Percentiles rank a stretch among this genome's conserved stretches.
Evolutionary conservation across 2,329 filamentous ascomycete species (phyloP).

Genomic region (Arachnomyces sp.): DNA sequence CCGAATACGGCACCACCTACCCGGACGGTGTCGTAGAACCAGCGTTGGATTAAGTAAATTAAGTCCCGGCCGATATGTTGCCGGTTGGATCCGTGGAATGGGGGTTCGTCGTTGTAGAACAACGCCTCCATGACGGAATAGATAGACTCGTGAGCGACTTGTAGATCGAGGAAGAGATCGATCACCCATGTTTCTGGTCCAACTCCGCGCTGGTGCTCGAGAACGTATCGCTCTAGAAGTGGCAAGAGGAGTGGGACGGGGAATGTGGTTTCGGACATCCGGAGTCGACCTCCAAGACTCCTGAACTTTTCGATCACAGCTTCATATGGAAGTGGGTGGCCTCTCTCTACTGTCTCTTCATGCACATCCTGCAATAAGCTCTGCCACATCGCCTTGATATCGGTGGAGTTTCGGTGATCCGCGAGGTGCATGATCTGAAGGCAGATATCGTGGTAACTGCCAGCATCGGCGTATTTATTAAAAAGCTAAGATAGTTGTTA

Average conservation of each 20-base stretch:
- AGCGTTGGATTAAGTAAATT: conserved; percentile 52
- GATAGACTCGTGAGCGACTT: conserved; percentile 53
- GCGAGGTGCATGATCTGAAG: conserved; percentile 86
- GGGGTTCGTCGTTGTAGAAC: conserved; percentile 59
- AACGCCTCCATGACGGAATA: conserved; percentile 56
- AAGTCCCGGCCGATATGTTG: conserved; percentile 53
- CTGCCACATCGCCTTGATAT: conserved; percentile 78
- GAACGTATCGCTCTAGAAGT: conserved; percentile 47
- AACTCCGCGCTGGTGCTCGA: conserved; percentile 41
- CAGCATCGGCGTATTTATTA: conserved; percentile 83
- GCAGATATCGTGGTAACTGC: conserved; percentile 87
- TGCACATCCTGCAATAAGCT: conserved; percentile 69
- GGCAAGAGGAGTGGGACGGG: conserved; percentile 47
- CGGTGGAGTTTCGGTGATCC: conserved; percentile 78
- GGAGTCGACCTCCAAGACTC: conserved; percentile 47
- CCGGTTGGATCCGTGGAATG: conserved; percentile 52
- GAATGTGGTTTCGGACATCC: conserved; percentile 49
- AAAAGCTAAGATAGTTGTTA: conserved; percentile 57
- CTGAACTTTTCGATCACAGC: conserved; percentile 47
- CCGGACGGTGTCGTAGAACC: conserved; percentile 51
- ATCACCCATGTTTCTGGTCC: conserved; percentile 51
- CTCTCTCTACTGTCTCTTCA: conserved; percentile 40
- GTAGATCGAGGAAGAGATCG: conserved; percentile 57
- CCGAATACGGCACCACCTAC: conserved; percentile 49
- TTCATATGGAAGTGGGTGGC: conserved; percentile 38